These are phyloP conservation scores for Mimosa bimucronata DNA, from an alignment of 306 rosid species.

Conservation along the genomic window DNA sequence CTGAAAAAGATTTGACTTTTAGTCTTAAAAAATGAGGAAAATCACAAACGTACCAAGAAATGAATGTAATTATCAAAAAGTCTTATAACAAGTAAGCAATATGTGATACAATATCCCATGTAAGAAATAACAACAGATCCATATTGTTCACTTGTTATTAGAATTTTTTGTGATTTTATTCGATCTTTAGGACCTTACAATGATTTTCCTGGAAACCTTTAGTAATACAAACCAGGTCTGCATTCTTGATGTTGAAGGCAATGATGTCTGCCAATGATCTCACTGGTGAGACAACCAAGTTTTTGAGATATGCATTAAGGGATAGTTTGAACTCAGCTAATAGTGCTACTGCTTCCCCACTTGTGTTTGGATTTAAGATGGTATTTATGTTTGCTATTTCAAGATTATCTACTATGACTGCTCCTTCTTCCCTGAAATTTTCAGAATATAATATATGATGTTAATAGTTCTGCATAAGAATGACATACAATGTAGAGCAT, in stretches of 20 bases:
- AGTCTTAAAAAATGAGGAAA: too few species aligned
- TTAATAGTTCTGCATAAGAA: neutral
- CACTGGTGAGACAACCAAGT: slow-evolving; percentile 38
- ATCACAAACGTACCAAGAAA: too few species aligned
- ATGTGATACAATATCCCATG: too few species aligned
- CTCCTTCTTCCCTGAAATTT: slow-evolving; percentile 36
- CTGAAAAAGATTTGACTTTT: too few species aligned
- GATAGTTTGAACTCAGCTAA: slow-evolving; percentile 44
- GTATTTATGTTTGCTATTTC: slow-evolving; percentile 29
- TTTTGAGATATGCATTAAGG: slow-evolving; percentile 39
- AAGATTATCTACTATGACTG: slow-evolving; percentile 42
- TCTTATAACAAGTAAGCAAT: too few species aligned
- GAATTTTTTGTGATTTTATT: too few species aligned
- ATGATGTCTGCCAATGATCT: slow-evolving; percentile 41
- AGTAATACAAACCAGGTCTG: slow-evolving; percentile 26
- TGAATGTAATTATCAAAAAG: too few species aligned
- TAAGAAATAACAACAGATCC: too few species aligned
- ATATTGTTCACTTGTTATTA: too few species aligned
- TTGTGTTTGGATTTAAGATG: slow-evolving; percentile 24
- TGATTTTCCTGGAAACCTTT: neutral
- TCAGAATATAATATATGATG: neutral
- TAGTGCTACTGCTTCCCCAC: slow-evolving; percentile 26
- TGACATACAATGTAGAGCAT: neutral
- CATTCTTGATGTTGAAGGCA: slow-evolving; percentile 39
- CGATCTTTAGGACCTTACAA: too few species aligned